phyloP scores from a whole-genome alignment of 2,329 filamentous ascomycete genomes.

The Volutella citrinella region DNA sequence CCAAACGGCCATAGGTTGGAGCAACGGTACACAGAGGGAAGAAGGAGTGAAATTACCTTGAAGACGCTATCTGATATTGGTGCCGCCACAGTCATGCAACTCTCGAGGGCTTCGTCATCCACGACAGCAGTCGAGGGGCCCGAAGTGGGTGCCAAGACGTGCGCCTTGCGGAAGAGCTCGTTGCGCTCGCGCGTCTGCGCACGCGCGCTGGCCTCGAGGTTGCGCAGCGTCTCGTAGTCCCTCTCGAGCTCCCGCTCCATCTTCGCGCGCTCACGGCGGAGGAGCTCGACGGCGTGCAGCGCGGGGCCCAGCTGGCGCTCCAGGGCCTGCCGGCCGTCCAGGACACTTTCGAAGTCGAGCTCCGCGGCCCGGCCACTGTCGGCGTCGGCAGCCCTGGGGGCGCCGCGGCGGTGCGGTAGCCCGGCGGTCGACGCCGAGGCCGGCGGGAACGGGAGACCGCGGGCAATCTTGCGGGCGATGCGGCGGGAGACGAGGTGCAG shows the following conservation, averaged over 20 bases:
- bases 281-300: slow-evolving; percentile 59
- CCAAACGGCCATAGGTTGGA: too few species aligned
- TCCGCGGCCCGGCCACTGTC: slow-evolving; percentile 51
- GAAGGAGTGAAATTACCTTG: too few species aligned
- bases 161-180: slow-evolving; percentile 46
- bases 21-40: too few species aligned
- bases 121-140: slow-evolving; percentile 6
- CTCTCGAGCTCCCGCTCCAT: slow-evolving; percentile 54
- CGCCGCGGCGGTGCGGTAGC: slow-evolving; percentile 10
- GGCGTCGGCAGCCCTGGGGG: slow-evolving; percentile 17
- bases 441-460: slow-evolving; percentile 65
- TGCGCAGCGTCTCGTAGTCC: slow-evolving; percentile 50
- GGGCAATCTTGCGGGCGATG: slow-evolving; percentile 55
- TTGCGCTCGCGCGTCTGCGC: slow-evolving; percentile 51
- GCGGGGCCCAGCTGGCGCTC: slow-evolving; percentile 60
- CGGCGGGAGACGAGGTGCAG: slow-evolving; percentile 54
- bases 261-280: slow-evolving; percentile 55
- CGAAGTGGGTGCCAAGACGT: slow-evolving; percentile 44
- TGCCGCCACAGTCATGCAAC: slow-evolving; percentile 3
- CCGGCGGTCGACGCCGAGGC: slow-evolving; percentile 31
- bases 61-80: slow-evolving; percentile 16
- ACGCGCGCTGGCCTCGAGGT: slow-evolving; percentile 55
- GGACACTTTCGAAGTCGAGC: slow-evolving; percentile 63
- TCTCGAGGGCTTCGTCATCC: slow-evolving; percentile 11
- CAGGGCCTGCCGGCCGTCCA: slow-evolving; percentile 55